Percentiles rank a stretch among this genome's conserved stretches.
These are phyloP conservation scores for Pelargonium myrrhifolium DNA, from an alignment of 441 rosid genomes.

Conservation along the genomic window DNA sequence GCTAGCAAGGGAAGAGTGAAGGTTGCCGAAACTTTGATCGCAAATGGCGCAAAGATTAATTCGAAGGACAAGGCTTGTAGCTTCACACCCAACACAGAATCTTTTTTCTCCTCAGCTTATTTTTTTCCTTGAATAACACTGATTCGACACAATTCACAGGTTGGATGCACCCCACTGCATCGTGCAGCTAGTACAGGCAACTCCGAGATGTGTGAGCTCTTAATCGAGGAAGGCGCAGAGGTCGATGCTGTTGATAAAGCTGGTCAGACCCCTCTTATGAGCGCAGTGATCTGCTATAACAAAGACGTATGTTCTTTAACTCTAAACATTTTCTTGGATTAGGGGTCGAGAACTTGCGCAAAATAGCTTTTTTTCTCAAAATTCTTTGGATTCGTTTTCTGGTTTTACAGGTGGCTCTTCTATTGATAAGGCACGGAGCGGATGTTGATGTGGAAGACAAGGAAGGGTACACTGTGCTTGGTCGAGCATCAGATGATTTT, in stretches of 20 bases:
- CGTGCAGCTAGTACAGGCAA: conserved; percentile 88
- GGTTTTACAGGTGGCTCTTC: conserved; percentile 63
- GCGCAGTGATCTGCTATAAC: conserved; percentile 57
- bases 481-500: conserved; percentile 59
- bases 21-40: conserved; percentile 57
- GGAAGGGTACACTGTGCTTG: conserved; percentile 87
- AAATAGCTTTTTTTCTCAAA: background rate
- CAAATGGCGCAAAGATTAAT: conserved; percentile 59
- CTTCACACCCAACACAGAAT: conserved; percentile 10
- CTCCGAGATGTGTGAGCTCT: conserved; percentile 54
- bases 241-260: conserved; percentile 65
- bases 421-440: conserved; percentile 80
- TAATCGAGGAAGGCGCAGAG: conserved; percentile 92
- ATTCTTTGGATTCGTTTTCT: conserved; percentile 8
- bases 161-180: conserved; percentile 83
- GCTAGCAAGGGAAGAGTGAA: conserved; percentile 82
- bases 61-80: conserved; percentile 60
- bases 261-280: conserved; percentile 82
- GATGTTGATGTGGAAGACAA: conserved; percentile 82
- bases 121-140: background rate
- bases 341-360: too few relatives aligned
- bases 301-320: conserved; percentile 39
- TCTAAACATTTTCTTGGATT: background rate
- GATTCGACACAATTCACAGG: conserved; percentile 34
- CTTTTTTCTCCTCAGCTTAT: background rate